Conservation (phyloP, 306 rosid genomes). For the Malus fusca region DNA sequence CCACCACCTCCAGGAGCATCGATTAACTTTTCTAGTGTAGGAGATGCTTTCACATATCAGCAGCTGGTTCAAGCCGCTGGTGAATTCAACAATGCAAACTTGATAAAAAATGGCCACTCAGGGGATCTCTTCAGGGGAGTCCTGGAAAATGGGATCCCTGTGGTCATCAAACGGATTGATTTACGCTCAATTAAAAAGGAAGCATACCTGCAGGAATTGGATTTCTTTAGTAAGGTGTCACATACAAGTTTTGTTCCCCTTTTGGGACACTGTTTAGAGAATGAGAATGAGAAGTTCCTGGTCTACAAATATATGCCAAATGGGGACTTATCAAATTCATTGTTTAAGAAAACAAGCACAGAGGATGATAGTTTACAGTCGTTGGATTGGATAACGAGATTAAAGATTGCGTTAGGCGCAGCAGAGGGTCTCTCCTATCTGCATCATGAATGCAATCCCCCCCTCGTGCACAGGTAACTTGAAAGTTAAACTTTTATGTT, state of each 20-base stretch:
- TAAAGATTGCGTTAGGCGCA: slow-evolving; percentile 85
- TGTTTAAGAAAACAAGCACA: slow-evolving; percentile 43
- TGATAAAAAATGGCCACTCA: slow-evolving; percentile 71
- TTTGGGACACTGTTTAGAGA: slow-evolving; percentile 78
- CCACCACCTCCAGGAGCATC: slow-evolving; percentile 43
- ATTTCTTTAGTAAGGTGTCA: slow-evolving; percentile 65
- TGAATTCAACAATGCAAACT: slow-evolving; percentile 55
- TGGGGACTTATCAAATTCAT: slow-evolving; percentile 72
- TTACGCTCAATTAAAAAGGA: slow-evolving; percentile 41
- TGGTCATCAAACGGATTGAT: slow-evolving; percentile 66
- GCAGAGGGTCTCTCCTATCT: slow-evolving; percentile 83
- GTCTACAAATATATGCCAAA: slow-evolving; percentile 77
- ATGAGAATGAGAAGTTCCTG: slow-evolving; percentile 74
- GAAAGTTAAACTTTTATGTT: slow-evolving; percentile 6
- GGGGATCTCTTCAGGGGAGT: slow-evolving; percentile 80
- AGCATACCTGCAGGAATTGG: slow-evolving; percentile 54
- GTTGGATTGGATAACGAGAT: slow-evolving; percentile 95
- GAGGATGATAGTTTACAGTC: slow-evolving; percentile 68
- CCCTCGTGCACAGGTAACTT: slow-evolving; percentile 81
- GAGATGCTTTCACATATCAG: slow-evolving; percentile 65
- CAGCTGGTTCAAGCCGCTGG: slow-evolving; percentile 72
- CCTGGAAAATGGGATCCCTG: slow-evolving; percentile 62
- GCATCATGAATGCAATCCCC: slow-evolving; percentile 84
- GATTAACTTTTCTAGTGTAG: slow-evolving; percentile 45
- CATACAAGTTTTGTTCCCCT: slow-evolving; percentile 75